Conservation (phyloP, 2,329 filamentous ascomycete species). For the Arthrinium puccinioides region DNA sequence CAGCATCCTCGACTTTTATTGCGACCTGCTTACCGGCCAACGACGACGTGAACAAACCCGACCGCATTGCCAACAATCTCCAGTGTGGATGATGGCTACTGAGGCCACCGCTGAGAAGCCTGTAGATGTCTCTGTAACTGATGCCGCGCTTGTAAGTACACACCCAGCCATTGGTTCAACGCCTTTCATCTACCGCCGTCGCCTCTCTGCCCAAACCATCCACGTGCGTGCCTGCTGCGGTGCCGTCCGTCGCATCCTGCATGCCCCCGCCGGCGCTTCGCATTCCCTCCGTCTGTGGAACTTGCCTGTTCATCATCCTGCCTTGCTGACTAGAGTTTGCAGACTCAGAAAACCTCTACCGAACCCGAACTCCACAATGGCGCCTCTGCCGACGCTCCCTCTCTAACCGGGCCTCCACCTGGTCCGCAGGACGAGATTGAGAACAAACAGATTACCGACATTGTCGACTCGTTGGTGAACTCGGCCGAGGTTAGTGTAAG, state of each 20-base stretch:
- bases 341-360: slow-evolving; percentile 24
- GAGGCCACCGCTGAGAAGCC: slow-evolving; percentile 22
- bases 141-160: slow-evolving; percentile 23
- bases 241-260: too few species aligned
- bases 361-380: slow-evolving; percentile 39
- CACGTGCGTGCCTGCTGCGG: too few species aligned
- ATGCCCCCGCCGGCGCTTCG: too few species aligned
- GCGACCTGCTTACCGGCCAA: too few species aligned
- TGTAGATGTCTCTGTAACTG: slow-evolving; percentile 24
- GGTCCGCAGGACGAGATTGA: slow-evolving; percentile 43
- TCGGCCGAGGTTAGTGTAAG: slow-evolving; percentile 63
- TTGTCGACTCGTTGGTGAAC: slow-evolving; percentile 50
- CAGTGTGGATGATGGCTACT: slow-evolving; percentile 29
- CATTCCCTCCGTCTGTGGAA: too few species aligned
- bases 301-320: too few species aligned
- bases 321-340: slow-evolving; percentile 4
- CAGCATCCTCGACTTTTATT: too few species aligned
- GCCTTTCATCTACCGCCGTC: too few species aligned
- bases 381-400: slow-evolving; percentile 31
- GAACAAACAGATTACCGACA: slow-evolving; percentile 49
- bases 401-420: slow-evolving; percentile 41
- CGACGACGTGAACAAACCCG: too few species aligned
- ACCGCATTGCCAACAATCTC: too few species aligned
- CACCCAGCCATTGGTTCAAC: too few species aligned
- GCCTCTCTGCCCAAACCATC: too few species aligned